Conservation (phyloP, 805 yeast genomes). For the Tetrapisispora pingtungensis region DNA sequence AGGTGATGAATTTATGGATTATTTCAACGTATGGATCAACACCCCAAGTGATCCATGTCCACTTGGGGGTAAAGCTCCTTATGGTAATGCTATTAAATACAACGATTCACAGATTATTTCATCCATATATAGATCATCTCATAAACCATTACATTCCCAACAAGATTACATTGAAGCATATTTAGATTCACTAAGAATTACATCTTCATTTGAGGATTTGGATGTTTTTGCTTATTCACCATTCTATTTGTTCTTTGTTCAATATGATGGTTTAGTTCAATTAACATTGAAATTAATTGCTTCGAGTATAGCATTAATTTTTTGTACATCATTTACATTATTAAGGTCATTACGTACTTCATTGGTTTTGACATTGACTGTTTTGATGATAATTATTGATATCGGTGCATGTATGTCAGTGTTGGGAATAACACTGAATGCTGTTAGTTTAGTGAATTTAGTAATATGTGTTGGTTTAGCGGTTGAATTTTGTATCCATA, state of each 20-base stretch:
- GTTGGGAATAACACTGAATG: constrained; percentile 72
- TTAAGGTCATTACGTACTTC: constrained; percentile 63
- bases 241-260: constrained; percentile 87
- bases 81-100: constrained; percentile 46
- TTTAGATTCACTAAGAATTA: constrained; percentile 57
- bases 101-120: constrained; percentile 38
- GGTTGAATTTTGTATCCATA: constrained; percentile 86
- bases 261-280: constrained; percentile 58
- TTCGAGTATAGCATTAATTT: constrained; percentile 44
- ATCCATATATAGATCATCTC: constrained; percentile 71
- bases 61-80: constrained; percentile 91
- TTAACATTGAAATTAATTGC: constrained; percentile 46
- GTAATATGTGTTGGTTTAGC: constrained; percentile 89
- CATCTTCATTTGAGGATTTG: constrained; percentile 44
- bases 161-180: constrained; percentile 75
- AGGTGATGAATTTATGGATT: constrained; percentile 58
- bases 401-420: constrained; percentile 74
- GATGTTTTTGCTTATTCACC: constrained; percentile 85
- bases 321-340: constrained; percentile 42
- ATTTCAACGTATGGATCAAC: constrained; percentile 71
- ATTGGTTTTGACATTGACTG: constrained; percentile 43
- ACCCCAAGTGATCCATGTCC: constrained; percentile 88
- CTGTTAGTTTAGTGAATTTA: constrained; percentile 79
- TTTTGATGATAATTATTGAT: constrained; percentile 54
- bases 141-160: constrained; percentile 71